Evolutionary conservation across 495 filamentous ascomycete genomes (phyloP).

Genomic region (Cairneyella variabilis): DNA sequence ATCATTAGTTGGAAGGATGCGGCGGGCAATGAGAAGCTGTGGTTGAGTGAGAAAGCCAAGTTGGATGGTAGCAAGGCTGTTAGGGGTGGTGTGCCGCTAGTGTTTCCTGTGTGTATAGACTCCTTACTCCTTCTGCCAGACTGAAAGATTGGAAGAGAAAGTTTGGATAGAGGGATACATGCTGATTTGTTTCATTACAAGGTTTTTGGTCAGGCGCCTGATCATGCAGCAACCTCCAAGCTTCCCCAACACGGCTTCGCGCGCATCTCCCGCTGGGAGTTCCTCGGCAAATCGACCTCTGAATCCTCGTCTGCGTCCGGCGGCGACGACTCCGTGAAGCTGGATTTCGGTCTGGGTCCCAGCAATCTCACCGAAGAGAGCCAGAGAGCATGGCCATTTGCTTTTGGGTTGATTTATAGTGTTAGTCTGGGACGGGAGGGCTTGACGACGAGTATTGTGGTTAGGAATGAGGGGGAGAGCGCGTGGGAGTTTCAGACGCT

Average conservation of each 20-base stretch:
- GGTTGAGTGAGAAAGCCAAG: conserved; percentile 72
- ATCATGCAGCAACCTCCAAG: conserved; percentile 62
- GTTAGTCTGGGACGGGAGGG: conserved; percentile 74
- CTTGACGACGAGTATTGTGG: conserved; percentile 77
- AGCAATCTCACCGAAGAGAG: conserved; percentile 61
- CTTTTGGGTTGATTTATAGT: conserved; percentile 88
- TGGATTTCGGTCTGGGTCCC: conserved; percentile 88
- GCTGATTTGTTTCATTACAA: conserved; percentile 29
- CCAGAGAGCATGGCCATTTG: conserved; percentile 69
- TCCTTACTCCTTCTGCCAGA: neutral
- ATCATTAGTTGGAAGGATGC: conserved; percentile 88
- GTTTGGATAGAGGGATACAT: neutral
- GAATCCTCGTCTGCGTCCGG: conserved; percentile 40
- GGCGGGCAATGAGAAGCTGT: conserved; percentile 79
- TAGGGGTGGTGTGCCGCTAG: conserved; percentile 81
- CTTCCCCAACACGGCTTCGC: conserved; percentile 97
- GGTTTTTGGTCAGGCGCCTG: conserved; percentile 84
- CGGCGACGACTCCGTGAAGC: conserved; percentile 68
- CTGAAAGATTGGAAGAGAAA: neutral
- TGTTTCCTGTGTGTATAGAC: conserved; percentile 73
- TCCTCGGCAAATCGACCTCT: conserved; percentile 66
- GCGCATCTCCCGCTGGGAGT: conserved; percentile 75
- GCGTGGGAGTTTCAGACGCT: conserved; percentile 88
- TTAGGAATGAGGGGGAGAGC: conserved; percentile 77
- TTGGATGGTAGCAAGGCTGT: conserved; percentile 59